phyloP scores from a whole-genome alignment of 805 yeast genomes.

The Kodamaea neixiangensis region DNA sequence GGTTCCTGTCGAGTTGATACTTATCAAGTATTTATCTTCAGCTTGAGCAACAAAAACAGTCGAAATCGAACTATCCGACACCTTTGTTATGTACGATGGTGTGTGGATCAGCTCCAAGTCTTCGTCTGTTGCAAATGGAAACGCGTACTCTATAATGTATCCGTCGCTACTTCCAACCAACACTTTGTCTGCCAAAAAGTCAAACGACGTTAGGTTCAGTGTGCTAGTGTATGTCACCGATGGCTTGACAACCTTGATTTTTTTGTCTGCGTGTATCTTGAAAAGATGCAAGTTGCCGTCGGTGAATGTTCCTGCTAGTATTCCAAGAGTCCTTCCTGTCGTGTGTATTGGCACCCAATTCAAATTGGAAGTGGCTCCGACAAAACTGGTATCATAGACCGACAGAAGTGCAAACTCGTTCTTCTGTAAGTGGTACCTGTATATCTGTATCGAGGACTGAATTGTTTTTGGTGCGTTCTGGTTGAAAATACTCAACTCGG shows the following conservation, averaged over 20 bases:
- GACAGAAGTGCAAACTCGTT: slow-evolving; percentile 28
- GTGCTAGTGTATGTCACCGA: slow-evolving; percentile 12
- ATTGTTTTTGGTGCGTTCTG: slow-evolving; percentile 13
- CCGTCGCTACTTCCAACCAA: slow-evolving; percentile 65
- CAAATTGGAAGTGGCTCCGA: slow-evolving; percentile 48
- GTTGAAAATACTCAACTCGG: slow-evolving; percentile 34
- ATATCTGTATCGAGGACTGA: slow-evolving; percentile 47
- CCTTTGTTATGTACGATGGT: slow-evolving; percentile 36
- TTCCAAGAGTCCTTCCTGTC: slow-evolving; percentile 34
- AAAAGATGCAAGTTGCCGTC: slow-evolving; percentile 59
- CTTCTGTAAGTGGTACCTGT: slow-evolving; percentile 35
- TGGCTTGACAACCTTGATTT: slow-evolving; percentile 14
- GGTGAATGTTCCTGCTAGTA: slow-evolving; percentile 53
- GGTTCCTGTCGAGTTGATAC: slow-evolving; percentile 33
- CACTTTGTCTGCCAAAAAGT: slow-evolving; percentile 46
- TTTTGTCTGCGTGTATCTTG: slow-evolving; percentile 27
- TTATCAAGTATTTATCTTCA: slow-evolving; percentile 23
- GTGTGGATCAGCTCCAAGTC: slow-evolving; percentile 7
- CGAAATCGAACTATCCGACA: slow-evolving; percentile 34
- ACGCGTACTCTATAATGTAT: slow-evolving; percentile 54
- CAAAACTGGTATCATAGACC: slow-evolving; percentile 33
- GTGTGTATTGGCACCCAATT: slow-evolving; percentile 41
- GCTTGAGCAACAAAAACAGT: slow-evolving; percentile 25
- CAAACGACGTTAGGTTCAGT: slow-evolving; percentile 45
- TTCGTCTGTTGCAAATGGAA: slow-evolving; percentile 29